phyloP scores from a whole-genome alignment of 2,329 filamentous ascomycete species.

The Beauveria sp. region DNA sequence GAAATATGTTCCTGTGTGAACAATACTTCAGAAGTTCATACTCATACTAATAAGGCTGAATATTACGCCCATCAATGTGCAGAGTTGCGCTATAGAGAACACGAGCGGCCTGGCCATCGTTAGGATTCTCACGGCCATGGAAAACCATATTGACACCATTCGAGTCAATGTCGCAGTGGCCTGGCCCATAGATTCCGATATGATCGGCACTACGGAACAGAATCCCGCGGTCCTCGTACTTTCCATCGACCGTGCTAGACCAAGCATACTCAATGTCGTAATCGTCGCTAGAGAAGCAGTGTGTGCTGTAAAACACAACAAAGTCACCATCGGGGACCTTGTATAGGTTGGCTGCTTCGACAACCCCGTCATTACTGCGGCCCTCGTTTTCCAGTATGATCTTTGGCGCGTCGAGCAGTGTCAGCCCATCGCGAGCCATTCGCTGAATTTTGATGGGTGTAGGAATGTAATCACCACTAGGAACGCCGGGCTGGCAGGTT shows the following conservation, averaged over 20 bases:
- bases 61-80: neutral
- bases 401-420: conserved; percentile 2
- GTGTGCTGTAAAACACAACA: conserved; percentile 11
- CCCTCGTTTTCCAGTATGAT: conserved; percentile 7
- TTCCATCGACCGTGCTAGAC: conserved; percentile 2
- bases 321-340: conserved; percentile 10
- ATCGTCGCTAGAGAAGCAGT: conserved; percentile 11
- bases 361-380: conserved; percentile 8
- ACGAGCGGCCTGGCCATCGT: conserved; percentile 1
- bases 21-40: neutral
- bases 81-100: conserved; percentile 7
- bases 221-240: conserved; percentile 3
- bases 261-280: conserved; percentile 11
- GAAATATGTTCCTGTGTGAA: neutral
- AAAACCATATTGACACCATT: conserved; percentile 12
- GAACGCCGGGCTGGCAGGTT: conserved; percentile 4
- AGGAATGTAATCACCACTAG: conserved; percentile 4
- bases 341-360: conserved; percentile 8
- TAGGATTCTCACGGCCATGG: conserved; percentile 6
- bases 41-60: neutral
- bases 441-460: conserved; percentile 12
- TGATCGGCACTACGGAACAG: conserved; percentile 4
- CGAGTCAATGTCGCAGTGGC: conserved; percentile 8
- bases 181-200: conserved; percentile 9
- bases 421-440: conserved; percentile 5